Evolutionary conservation across 495 filamentous ascomycete species (phyloP).

Genomic region (Evansstolkia leycettana): DNA sequence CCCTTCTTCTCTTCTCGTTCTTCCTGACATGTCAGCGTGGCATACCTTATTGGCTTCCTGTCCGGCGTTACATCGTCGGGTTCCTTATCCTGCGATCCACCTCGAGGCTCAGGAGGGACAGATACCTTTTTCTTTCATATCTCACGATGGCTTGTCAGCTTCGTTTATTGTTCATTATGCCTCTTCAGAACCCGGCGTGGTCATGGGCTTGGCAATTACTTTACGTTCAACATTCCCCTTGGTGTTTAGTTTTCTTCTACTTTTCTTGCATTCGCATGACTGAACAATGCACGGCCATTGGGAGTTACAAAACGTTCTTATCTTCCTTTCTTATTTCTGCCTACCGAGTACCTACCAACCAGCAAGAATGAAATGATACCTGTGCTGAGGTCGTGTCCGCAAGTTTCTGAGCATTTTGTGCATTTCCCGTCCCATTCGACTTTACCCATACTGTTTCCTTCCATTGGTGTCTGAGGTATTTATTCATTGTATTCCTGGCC

Average conservation of each 20-base stretch:
- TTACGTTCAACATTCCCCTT: background rate
- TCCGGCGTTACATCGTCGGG: background rate
- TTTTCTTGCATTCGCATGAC: background rate
- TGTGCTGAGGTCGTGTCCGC: constrained; percentile 17
- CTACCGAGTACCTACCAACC: constrained; percentile 14
- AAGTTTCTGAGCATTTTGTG: constrained; percentile 6
- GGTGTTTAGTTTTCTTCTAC: background rate
- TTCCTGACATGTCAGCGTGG: background rate
- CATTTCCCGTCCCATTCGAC: constrained; percentile 5
- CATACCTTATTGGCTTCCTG: background rate
- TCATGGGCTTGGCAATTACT: background rate
- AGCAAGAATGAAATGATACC: constrained; percentile 29
- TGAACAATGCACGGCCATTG: constrained; percentile 3
- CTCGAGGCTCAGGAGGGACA: too few relatives aligned
- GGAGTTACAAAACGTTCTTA: constrained; percentile 8
- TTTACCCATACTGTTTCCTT: constrained; percentile 8
- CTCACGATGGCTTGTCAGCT: background rate
- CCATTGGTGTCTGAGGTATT: too few relatives aligned
- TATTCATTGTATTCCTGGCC: too few relatives aligned
- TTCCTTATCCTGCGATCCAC: background rate
- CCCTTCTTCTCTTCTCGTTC: background rate
- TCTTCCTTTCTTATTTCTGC: constrained; percentile 9
- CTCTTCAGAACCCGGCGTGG: background rate
- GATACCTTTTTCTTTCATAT: background rate
- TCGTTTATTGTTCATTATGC: background rate